A percentile compares a stretch with the other conserved stretches of the same genome.
phyloP scores from a whole-genome alignment of 2,329 filamentous ascomycete species.

The Beauveria sp. region DNA sequence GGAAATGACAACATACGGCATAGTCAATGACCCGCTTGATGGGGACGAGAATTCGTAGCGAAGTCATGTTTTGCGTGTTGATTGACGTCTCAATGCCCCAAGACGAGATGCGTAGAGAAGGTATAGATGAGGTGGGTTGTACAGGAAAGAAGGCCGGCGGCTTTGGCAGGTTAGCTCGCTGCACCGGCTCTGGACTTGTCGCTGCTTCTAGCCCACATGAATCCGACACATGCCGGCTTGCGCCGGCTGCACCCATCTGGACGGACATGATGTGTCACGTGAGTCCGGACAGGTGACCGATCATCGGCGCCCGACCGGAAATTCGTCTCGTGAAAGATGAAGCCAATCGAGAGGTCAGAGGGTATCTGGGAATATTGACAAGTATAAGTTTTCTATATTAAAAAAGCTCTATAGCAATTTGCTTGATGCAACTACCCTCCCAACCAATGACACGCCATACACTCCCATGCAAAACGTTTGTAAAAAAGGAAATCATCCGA shows the following conservation, averaged over 20 bases:
- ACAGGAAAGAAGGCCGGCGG: constrained; percentile 3
- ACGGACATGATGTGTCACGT: constrained; percentile 26
- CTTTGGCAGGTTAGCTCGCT: background rate
- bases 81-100: constrained; percentile 18
- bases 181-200: background rate
- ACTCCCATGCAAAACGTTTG: constrained; percentile 8
- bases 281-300: constrained; percentile 16
- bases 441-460: constrained; percentile 8
- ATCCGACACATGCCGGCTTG: constrained; percentile 31
- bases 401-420: constrained; percentile 2
- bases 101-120: constrained; percentile 17
- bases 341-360: background rate
- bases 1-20: constrained; percentile 48
- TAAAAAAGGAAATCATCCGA: constrained; percentile 1
- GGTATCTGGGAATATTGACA: background rate
- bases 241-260: constrained; percentile 33
- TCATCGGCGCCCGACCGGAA: constrained; percentile 9
- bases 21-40: constrained; percentile 84
- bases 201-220: background rate
- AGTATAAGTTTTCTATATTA: background rate
- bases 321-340: background rate
- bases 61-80: constrained; percentile 40
- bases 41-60: constrained; percentile 69
- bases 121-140: constrained; percentile 3
- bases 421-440: constrained; percentile 1